Percentiles rank a stretch among this genome's conserved stretches.
Conservation (phyloP, 31 red algal genomes). For the Porphyra umbilicalis region DNA sequence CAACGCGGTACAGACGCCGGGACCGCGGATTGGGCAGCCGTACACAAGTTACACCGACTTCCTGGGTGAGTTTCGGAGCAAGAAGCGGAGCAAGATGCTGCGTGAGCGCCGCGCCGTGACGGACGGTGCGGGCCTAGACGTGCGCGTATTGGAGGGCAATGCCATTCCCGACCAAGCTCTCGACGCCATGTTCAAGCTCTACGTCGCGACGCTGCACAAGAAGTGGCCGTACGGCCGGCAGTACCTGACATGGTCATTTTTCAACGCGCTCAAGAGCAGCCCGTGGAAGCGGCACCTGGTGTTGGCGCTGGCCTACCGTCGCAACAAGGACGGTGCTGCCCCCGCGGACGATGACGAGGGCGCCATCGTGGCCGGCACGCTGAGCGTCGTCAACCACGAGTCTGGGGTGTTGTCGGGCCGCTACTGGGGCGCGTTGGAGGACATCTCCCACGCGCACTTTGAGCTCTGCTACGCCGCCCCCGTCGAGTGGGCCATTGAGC, state of each 20-base stretch:
- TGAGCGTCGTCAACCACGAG: slow-evolving; percentile 66
- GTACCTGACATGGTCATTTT: slow-evolving; percentile 55
- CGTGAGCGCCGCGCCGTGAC: slow-evolving; percentile 59
- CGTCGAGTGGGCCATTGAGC: slow-evolving; percentile 72
- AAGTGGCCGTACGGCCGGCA: slow-evolving; percentile 55
- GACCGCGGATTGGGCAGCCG: slow-evolving; percentile 4
- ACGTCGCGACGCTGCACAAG: slow-evolving; percentile 72
- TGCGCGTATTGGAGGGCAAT: slow-evolving; percentile 40
- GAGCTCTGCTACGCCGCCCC: slow-evolving; percentile 85
- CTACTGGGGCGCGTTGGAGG: slow-evolving; percentile 84
- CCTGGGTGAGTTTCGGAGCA: slow-evolving; percentile 63
- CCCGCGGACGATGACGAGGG: not conserved
- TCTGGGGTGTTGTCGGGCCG: slow-evolving; percentile 64
- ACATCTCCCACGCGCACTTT: slow-evolving; percentile 71
- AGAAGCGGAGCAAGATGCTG: slow-evolving; percentile 76
- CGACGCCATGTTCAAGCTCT: slow-evolving; percentile 66
- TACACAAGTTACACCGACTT: slow-evolving; percentile 76
- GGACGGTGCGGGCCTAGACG: slow-evolving; percentile 46
- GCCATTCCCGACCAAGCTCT: slow-evolving; percentile 25
- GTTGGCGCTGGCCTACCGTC: slow-evolving; percentile 26
- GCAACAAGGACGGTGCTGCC: not conserved
- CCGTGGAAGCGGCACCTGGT: slow-evolving; percentile 21
- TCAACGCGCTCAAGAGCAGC: slow-evolving; percentile 40
- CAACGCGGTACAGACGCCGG: slow-evolving; percentile 12
- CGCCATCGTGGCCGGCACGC: slow-evolving; percentile 61